phyloP scores from a whole-genome alignment of 129 eudicot species.

The Artemisia argyi region DNA sequence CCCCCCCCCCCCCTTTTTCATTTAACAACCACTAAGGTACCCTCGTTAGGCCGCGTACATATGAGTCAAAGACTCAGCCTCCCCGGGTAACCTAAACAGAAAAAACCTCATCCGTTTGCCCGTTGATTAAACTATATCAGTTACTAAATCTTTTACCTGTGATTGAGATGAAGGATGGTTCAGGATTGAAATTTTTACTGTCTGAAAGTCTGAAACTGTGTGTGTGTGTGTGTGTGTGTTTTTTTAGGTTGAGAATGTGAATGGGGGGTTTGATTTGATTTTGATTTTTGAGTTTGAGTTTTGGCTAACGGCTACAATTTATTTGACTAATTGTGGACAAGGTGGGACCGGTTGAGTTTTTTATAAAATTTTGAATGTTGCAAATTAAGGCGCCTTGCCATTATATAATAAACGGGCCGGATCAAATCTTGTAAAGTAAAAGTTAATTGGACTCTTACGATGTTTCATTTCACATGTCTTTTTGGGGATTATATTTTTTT shows the following conservation, averaged over 20 bases:
- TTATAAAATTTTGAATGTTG: slow-evolving; percentile 15
- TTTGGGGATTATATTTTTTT: neutral
- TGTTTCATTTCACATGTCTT: neutral
- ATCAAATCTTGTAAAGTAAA: neutral
- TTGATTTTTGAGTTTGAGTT: neutral
- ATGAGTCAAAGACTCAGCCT: too few relatives aligned
- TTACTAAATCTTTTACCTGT: slow-evolving; percentile 5
- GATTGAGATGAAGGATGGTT: neutral
- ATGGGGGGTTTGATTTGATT: neutral
- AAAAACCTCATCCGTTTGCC: too few relatives aligned
- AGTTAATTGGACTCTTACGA: too few relatives aligned
- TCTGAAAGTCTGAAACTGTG: too few relatives aligned
- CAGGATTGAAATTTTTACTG: too few relatives aligned
- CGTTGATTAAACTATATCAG: neutral
- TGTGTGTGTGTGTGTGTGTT: neutral
- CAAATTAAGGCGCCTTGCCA: slow-evolving; percentile 19
- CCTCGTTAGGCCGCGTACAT: too few relatives aligned
- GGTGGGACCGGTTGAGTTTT: slow-evolving; percentile 2
- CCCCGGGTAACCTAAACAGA: too few relatives aligned
- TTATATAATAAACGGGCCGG: neutral
- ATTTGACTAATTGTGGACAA: slow-evolving; percentile 19
- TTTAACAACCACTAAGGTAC: too few relatives aligned
- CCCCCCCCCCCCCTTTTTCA: too few relatives aligned
- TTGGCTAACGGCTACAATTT: slow-evolving; percentile 35
- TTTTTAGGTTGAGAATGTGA: slow-evolving; percentile 19